These are phyloP conservation scores for Lophiotrema nucula DNA, from an alignment of 495 filamentous ascomycete genomes.

Conservation along the genomic window DNA sequence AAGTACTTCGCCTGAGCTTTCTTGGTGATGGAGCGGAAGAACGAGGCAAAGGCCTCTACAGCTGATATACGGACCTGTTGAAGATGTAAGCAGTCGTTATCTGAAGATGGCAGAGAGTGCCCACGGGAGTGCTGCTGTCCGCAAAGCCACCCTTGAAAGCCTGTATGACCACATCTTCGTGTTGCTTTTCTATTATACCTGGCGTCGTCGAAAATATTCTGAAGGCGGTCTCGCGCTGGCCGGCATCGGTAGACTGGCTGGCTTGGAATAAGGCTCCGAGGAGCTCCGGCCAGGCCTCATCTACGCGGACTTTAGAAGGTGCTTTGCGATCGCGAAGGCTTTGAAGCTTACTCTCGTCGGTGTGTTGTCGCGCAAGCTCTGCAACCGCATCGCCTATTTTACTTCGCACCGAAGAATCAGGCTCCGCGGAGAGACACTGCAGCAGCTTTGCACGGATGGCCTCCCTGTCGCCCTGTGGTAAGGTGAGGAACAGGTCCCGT, in stretches of 20 bases:
- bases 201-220: constrained; percentile 93
- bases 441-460: constrained; percentile 81
- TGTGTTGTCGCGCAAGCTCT: constrained; percentile 90
- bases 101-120: constrained; percentile 23
- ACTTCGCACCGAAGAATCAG: constrained; percentile 70
- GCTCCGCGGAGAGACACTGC: constrained; percentile 68
- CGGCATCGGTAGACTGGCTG: constrained; percentile 77
- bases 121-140: constrained; percentile 76
- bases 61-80: constrained; percentile 86
- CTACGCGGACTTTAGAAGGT: constrained; percentile 47
- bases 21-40: constrained; percentile 87
- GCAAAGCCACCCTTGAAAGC: constrained; percentile 91
- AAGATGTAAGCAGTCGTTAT: neutral
- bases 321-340: neutral
- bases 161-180: constrained; percentile 77
- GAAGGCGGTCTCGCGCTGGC: constrained; percentile 85
- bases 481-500: constrained; percentile 77
- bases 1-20: constrained; percentile 86
- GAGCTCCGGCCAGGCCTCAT: constrained; percentile 86
- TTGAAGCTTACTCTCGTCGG: constrained; percentile 67
- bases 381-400: constrained; percentile 97
- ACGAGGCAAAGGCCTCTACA: constrained; percentile 94
- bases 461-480: constrained; percentile 65
- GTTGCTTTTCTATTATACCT: constrained; percentile 92
- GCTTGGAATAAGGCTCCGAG: constrained; percentile 79